phyloP scores from a whole-genome alignment of 768 basidiomycete species.

The Coprinopsis marcescibilis region DNA sequence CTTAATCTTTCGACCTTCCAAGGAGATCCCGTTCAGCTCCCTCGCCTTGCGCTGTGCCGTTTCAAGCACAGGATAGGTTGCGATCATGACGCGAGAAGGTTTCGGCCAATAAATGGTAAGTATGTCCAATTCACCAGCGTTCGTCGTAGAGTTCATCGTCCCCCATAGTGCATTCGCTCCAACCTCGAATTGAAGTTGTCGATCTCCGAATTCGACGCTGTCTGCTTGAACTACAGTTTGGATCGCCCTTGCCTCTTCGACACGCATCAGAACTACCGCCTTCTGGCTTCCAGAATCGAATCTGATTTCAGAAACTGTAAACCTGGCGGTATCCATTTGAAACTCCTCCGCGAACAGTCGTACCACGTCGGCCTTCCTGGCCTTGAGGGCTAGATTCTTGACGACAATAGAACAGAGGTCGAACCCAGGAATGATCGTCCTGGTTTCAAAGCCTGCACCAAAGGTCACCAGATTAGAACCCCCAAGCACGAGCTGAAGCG shows the following conservation, averaged over 20 bases:
- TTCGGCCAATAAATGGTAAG: slow-evolving; percentile 48
- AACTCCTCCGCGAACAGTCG: slow-evolving; percentile 7
- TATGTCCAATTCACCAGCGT: slow-evolving; percentile 26
- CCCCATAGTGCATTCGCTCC: slow-evolving; percentile 29
- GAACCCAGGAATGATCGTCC: slow-evolving; percentile 13
- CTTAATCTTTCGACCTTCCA: slow-evolving; percentile 38
- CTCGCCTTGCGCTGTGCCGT: slow-evolving; percentile 29
- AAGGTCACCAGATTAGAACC: slow-evolving; percentile 14
- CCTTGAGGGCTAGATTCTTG: slow-evolving; percentile 9
- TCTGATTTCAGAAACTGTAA: slow-evolving; percentile 8
- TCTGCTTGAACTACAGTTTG: slow-evolving; percentile 36
- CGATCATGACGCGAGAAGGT: slow-evolving; percentile 41
- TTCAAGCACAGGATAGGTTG: slow-evolving; percentile 30
- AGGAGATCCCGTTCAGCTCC: slow-evolving; percentile 31
- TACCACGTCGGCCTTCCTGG: not conserved
- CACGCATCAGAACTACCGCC: slow-evolving; percentile 38
- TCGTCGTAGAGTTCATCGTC: slow-evolving; percentile 33
- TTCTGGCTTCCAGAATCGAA: slow-evolving; percentile 25
- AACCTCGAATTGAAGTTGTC: slow-evolving; percentile 37
- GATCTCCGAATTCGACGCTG: slow-evolving; percentile 42
- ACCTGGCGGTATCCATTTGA: slow-evolving; percentile 5
- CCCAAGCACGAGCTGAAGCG: slow-evolving; percentile 9
- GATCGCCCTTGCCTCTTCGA: slow-evolving; percentile 35
- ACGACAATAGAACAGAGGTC: slow-evolving; percentile 13
- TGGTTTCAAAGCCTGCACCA: slow-evolving; percentile 13